These are phyloP conservation scores for Crithidia fasciculata DNA, from an alignment of 208 protist species.

Conservation along the genomic window DNA sequence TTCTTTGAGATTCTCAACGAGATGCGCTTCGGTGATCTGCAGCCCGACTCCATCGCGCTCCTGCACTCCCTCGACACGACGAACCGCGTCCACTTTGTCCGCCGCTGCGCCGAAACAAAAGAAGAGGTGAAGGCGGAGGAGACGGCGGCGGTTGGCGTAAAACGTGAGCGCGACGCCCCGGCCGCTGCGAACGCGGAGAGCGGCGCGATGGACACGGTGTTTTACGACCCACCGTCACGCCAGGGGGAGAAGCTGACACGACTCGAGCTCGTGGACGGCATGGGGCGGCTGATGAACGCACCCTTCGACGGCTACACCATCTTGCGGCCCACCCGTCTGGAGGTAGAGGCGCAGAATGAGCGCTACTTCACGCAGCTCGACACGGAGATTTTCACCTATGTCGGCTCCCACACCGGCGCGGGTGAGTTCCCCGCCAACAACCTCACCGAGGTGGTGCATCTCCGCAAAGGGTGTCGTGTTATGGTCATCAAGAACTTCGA, in stretches of 20 bases:
- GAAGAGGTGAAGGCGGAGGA: slow-evolving; percentile 1
- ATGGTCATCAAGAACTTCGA: slow-evolving; percentile 91
- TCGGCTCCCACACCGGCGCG: slow-evolving; percentile 53
- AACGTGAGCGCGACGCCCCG: slow-evolving; percentile 3
- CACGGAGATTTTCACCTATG: slow-evolving; percentile 55
- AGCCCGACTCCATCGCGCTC: slow-evolving; percentile 37
- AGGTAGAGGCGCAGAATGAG: slow-evolving; percentile 73
- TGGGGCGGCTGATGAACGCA: slow-evolving; percentile 19
- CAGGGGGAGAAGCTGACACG: slow-evolving; percentile 7
- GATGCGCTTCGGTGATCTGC: slow-evolving; percentile 66
- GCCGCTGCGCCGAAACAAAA: neutral
- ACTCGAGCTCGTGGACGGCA: slow-evolving; percentile 33
- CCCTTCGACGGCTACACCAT: slow-evolving; percentile 73
- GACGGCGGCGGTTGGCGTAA: slow-evolving; percentile 3
- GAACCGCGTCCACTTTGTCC: slow-evolving; percentile 42
- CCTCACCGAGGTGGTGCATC: slow-evolving; percentile 42
- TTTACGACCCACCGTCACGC: slow-evolving; percentile 7
- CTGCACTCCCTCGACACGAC: slow-evolving; percentile 50
- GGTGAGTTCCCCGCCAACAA: slow-evolving; percentile 42
- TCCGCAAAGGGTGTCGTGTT: slow-evolving; percentile 82
- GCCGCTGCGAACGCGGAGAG: neutral
- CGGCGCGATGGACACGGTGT: neutral
- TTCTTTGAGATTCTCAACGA: slow-evolving; percentile 84
- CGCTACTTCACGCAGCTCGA: slow-evolving; percentile 59
- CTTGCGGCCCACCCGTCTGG: slow-evolving; percentile 56